Base-by-base conservation (phyloP, 371 early-diverging fungal species). In the Mucor circinelloides region DNA sequence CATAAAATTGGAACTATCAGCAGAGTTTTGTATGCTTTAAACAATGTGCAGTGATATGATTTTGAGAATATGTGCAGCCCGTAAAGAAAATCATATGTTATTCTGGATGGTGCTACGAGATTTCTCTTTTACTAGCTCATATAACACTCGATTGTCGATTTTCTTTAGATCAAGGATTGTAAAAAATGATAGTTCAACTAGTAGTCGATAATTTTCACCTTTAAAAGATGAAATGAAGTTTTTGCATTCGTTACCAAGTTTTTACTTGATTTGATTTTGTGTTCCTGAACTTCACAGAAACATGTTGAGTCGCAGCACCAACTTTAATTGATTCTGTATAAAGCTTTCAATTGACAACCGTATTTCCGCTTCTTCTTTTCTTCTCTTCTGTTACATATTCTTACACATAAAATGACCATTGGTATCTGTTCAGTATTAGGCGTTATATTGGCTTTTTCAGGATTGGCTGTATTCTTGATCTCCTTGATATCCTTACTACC, bases 401-500 rank as follows among this genome's bases (percentile, higher is more conserved):
- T 38, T 38, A 23, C 3, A 31, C 12, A 5, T 15, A 54, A 54
- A 57, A 64, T 64, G 64, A 2, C 63, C 2, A 30, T 64, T 56
- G 31, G 32, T 23, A 42, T 64, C 3, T 42, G 57, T 32, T 57
- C 64, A 8, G 44, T 64, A 13, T 9, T 64, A 0, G 64, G 64
- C 46, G 58, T 64, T 23, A 21, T 57, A 4, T 58, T 27, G 28
- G 64, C 64, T 4, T 64, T 64, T 15, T 32, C 55, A 6, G 64
- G 64, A 2, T 25, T 64, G 32, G 31, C 56, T 34, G 56, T 57
- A 6, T 64, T 64, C 21, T 23, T 64, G 30, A 3, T 64, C 1
- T 64, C 64, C 23, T 25, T 58, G 58, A 57, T 64, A 4, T 28
- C 57, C 8, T 34, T 64, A 1, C 13, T 64, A 23, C 64, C 64